A percentile compares a stretch with the other conserved stretches of the same genome.
Evolutionary conservation across 2,329 filamentous ascomycete genomes (phyloP).

Genomic region (Dactylonectria macrodidyma): DNA sequence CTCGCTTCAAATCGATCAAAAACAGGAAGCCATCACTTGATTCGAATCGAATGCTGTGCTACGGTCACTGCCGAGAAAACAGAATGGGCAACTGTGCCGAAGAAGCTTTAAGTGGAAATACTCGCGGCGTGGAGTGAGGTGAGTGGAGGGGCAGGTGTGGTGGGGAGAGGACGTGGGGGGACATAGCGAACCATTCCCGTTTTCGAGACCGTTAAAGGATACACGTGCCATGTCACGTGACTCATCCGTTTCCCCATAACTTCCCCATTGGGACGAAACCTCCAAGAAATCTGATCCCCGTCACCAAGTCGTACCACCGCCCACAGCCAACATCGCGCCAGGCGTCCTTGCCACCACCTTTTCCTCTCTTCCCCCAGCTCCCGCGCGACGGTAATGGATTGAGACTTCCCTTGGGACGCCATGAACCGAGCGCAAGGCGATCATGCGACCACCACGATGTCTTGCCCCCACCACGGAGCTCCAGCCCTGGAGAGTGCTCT

Average conservation of each 20-base stretch:
- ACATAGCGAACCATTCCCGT: not conserved
- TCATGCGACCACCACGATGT: conserved; percentile 53
- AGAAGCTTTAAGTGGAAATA: not conserved
- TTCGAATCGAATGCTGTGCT: not conserved
- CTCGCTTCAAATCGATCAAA: not conserved
- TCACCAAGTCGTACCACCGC: conserved; percentile 45
- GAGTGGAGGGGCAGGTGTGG: not conserved
- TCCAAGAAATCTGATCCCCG: conserved; percentile 41
- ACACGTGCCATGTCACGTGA: conserved; percentile 46
- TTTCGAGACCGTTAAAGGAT: not conserved
- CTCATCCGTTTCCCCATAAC: conserved; percentile 33
- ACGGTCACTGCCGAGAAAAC: not conserved
- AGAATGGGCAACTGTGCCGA: not conserved
- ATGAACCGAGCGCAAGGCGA: conserved; percentile 51
- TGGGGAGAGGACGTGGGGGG: conserved; percentile 4
- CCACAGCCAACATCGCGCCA: conserved; percentile 23
- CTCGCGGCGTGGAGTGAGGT: not conserved
- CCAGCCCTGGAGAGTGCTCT: conserved; percentile 38
- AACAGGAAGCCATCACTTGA: not conserved
- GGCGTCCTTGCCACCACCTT: conserved; percentile 19
- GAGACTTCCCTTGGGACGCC: conserved; percentile 43
- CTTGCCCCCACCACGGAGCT: conserved; percentile 50
- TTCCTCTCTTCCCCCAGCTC: conserved; percentile 1
- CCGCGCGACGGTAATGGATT: conserved; percentile 45
- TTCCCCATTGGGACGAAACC: conserved; percentile 39